Evolutionary conservation across 1,284 basidiomycete genomes (phyloP).

Genomic region (Cryptococcus floricola): DNA sequence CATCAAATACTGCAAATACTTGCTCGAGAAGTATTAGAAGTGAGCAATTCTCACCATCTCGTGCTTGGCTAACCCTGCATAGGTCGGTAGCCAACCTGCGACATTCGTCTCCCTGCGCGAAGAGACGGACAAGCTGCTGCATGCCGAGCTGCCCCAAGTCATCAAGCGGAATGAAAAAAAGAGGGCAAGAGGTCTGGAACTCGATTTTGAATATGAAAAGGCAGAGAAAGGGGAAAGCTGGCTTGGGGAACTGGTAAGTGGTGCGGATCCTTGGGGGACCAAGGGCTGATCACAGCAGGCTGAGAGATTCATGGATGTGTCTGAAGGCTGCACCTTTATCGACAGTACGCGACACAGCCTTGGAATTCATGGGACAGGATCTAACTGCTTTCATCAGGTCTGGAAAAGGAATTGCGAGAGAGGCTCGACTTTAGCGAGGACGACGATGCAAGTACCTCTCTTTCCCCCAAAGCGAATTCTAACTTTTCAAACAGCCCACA

Average conservation of each 20-base stretch:
- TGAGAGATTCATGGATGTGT: slow-evolving; percentile 21
- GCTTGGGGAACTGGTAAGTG: slow-evolving; percentile 31
- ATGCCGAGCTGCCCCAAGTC: slow-evolving; percentile 17
- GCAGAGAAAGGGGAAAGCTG: slow-evolving; percentile 25
- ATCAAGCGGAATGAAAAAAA: slow-evolving; percentile 17
- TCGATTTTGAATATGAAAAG: slow-evolving; percentile 13
- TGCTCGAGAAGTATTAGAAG: slow-evolving; percentile 36
- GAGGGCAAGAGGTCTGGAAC: slow-evolving; percentile 21
- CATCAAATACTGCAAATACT: slow-evolving; percentile 31
- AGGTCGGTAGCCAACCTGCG: slow-evolving; percentile 29
- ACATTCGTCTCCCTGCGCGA: slow-evolving; percentile 20
- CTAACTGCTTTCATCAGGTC: slow-evolving; percentile 9
- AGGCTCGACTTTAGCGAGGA: slow-evolving; percentile 33
- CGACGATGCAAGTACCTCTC: slow-evolving; percentile 21
- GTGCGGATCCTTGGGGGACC: background rate
- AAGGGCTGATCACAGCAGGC: slow-evolving; percentile 7
- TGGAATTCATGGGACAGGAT: background rate
- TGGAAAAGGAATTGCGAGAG: slow-evolving; percentile 33
- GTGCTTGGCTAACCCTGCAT: background rate
- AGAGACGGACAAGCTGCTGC: slow-evolving; percentile 30
- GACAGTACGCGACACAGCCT: slow-evolving; percentile 22
- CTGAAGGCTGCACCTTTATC: slow-evolving; percentile 30
- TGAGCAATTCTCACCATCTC: slow-evolving; percentile 4
- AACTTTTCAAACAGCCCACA: slow-evolving; percentile 5
- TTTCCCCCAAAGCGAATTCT: background rate